Base-by-base conservation (phyloP, 371 early-diverging fungal species). In the Apophysomyces sp. region DNA sequence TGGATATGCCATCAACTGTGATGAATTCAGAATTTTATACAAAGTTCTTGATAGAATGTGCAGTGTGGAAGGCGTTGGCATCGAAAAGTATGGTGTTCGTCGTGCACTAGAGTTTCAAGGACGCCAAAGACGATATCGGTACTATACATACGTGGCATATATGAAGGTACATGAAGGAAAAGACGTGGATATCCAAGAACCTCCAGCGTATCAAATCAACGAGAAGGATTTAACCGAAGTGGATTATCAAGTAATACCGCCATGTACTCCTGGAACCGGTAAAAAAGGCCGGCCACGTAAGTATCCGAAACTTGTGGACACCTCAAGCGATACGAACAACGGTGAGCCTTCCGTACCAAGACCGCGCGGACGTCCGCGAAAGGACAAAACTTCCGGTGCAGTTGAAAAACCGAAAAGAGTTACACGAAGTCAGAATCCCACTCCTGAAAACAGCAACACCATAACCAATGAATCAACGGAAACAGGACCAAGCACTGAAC, bases 31-130 rank as follows among this genome's bases (percentile, higher is more conserved):
- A 16, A 44, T 61, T 7, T 21, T 72, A 21, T 63, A 62, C 36
- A 72, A 63, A 56, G 18, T 57, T 5, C 26, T 74, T 12, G 76
- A 74, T 4, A 62, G 36, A 18, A 41, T 71, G 52, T 7, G 32
- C 5, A 39, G 15, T 36, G 21, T 21, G 15, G 15, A 27, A 4
- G 51, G 58, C 9, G 9, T 44, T 8, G 44, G 36, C 15, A 13
- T 57, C 6, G 36, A 55, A 4, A 59, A 60, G 24, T 66, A 65
- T 51, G 58, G 26, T n/a, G n/a, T 60, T 8, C 32, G 52, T n/a
- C 73, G 74, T 26, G 26, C 57, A 3, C 32, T 79, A 3, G 80
- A 79, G 37, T 76, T 79, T 55, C 72, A 72, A 49, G 73, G 76
- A 5, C 68, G 71, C 28, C 37, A 65, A 4, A 55, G 63, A 30